Base-by-base conservation (phyloP, 2,329 filamentous ascomycete genomes). In the Nemania bipapillata region DNA sequence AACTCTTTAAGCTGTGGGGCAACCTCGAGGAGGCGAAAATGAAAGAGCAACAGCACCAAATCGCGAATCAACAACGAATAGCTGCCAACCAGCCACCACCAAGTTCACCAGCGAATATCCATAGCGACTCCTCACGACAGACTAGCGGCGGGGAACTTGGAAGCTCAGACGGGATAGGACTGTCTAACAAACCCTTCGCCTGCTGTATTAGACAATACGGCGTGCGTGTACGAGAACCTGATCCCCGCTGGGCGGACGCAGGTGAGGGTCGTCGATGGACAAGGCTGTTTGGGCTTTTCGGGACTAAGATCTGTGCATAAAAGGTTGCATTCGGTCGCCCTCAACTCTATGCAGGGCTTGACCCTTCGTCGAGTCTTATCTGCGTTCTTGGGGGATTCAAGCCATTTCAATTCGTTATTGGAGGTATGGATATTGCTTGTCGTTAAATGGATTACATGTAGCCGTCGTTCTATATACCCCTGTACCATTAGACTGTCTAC, bases 1-100 rank as follows among this genome's bases (percentile, higher is more conserved):
- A 87, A 73, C 83, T 97, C 63, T 95, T 91, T 77, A 82, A 88
- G 40, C 83, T 97, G 1, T 98, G 95, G 94, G 95, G 95, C 1
- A 88, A 97, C 69, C 83, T 97, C 1, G 90, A 94, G 76, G 93
- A 97, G 77, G 79, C 82, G 55, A 93, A 92, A 76, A 74, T 75
- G 1, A 77, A 74, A 66, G 79, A 77, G 71, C 77, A 68, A 59
- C 75, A 68, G 71, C 77, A 53, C 47, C 71, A 62, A 69, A 69
- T 65, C 67, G 73, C 61, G 45, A 75, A 74, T 55, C 75, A 70
- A 20, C 74, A 73, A 60, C 74, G 73, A 37, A 35, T 75, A 12
- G 70, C 66, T 2, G 72, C 63, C 5, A 72, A 79, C n/a, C 74
- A 75, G 24, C 79, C 80, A 1, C 71, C 79, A 76, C 0, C 75